Evolutionary conservation across 768 basidiomycete genomes (phyloP).

Genomic region (Suillus paluster): DNA sequence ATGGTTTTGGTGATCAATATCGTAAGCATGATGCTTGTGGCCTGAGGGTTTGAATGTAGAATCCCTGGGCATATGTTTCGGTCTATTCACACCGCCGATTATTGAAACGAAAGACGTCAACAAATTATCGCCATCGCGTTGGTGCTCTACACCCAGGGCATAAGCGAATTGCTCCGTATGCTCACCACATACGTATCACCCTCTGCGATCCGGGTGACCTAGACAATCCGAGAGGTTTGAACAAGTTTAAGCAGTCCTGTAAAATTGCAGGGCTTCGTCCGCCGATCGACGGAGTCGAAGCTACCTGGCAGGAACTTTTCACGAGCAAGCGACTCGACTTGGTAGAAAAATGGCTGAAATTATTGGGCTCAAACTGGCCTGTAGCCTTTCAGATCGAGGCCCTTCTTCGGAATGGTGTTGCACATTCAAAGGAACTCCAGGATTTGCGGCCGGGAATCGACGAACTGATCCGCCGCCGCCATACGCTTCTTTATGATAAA

Average conservation of each 20-base stretch:
- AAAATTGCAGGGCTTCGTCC: conserved; percentile 48
- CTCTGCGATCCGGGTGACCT: conserved; percentile 54
- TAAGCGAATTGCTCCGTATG: conserved; percentile 64
- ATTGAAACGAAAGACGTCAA: conserved; percentile 66
- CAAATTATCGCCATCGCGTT: conserved; percentile 62
- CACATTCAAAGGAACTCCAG: conserved; percentile 63
- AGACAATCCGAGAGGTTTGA: no score
- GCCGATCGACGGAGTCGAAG: conserved; percentile 44
- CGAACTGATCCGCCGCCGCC: conserved; percentile 39
- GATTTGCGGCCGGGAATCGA: conserved; percentile 50
- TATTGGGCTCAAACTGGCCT: conserved; percentile 54
- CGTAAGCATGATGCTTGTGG: conserved; percentile 43
- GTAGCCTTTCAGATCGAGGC: conserved; percentile 81
- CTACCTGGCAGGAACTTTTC: conserved; percentile 56
- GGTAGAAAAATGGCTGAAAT: conserved; percentile 47
- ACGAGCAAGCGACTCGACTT: conserved; percentile 46
- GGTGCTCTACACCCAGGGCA: conserved; percentile 64
- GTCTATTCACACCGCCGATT: conserved; percentile 64
- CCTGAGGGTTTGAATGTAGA: conserved; percentile 18
- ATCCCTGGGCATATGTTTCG: conserved; percentile 65
- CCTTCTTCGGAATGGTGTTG: conserved; percentile 61
- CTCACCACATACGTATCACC: conserved; percentile 68
- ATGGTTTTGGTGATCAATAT: conserved; percentile 64
- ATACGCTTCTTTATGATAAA: conserved; percentile 58
- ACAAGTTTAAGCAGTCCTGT: conserved; percentile 60